Conservation (phyloP, 2,329 filamentous ascomycete species). For the Colletotrichum gloeosporioides region DNA sequence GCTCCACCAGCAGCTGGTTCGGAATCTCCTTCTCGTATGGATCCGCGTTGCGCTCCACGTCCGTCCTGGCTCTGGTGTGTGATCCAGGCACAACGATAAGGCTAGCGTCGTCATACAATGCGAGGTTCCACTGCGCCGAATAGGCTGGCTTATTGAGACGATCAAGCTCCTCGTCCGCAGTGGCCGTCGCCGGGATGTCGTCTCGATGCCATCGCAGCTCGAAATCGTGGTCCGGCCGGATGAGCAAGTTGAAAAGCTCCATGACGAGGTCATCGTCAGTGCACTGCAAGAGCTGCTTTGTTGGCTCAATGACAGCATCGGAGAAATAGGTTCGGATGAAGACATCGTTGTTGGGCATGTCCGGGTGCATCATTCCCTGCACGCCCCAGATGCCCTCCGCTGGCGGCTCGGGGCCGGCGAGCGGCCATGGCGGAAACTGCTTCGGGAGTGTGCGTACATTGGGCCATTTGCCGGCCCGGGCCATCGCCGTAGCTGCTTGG, state of each 20-base stretch:
- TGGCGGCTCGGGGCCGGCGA: constrained; percentile 48
- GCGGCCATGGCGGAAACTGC: constrained; percentile 85
- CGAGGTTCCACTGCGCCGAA: constrained; percentile 89
- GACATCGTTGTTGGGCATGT: constrained; percentile 62
- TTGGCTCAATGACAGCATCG: constrained; percentile 64
- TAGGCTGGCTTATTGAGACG: constrained; percentile 66
- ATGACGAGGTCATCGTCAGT: constrained; percentile 73
- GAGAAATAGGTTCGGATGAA: constrained; percentile 79
- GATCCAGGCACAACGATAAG: constrained; percentile 80
- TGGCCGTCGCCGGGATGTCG: constrained; percentile 73
- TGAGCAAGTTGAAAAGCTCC: constrained; percentile 87
- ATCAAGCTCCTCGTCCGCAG: constrained; percentile 68
- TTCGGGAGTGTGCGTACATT: constrained; percentile 85
- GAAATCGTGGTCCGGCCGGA: constrained; percentile 74
- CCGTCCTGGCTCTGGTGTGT: constrained; percentile 74
- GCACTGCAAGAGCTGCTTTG: constrained; percentile 66
- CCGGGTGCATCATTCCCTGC: constrained; percentile 82
- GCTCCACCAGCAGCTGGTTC: constrained; percentile 67
- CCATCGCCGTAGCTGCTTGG: constrained; percentile 59
- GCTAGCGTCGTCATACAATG: constrained; percentile 76
- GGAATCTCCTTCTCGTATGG: constrained; percentile 68
- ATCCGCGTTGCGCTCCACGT: constrained; percentile 69
- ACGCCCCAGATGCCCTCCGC: constrained; percentile 84
- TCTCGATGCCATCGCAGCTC: constrained; percentile 86
- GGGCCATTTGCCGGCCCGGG: constrained; percentile 78